These are phyloP conservation scores for Rhodamnia argentea DNA, from an alignment of 345 rosid species.

Conservation along the genomic window DNA sequence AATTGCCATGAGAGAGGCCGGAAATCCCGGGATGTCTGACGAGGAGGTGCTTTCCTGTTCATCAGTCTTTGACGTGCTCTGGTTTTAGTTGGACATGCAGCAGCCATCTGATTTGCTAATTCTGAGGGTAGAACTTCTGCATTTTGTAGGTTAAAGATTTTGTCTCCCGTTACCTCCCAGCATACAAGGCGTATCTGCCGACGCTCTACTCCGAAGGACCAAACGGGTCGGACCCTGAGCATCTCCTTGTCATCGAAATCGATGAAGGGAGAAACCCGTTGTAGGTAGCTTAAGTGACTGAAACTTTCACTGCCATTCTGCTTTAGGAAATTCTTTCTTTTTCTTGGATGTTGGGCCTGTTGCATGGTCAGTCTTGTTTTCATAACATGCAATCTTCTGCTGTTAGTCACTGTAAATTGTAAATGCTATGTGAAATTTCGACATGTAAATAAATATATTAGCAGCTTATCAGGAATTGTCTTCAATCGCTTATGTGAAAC, in stretches of 20 bases:
- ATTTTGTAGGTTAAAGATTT: conserved; percentile 70
- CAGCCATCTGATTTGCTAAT: not conserved
- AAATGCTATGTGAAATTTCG: not conserved
- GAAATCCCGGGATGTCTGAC: conserved; percentile 80
- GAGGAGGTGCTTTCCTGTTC: conserved; percentile 50
- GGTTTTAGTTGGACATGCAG: not conserved
- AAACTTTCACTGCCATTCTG: not conserved
- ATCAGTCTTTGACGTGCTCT: not conserved
- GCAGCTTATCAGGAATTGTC: not conserved
- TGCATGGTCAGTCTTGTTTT: not conserved
- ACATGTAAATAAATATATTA: not conserved
- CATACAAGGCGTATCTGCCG: conserved; percentile 84
- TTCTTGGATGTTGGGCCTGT: not conserved
- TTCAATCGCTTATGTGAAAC: not conserved
- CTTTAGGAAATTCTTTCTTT: not conserved
- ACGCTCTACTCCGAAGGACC: conserved; percentile 87
- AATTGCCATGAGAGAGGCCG: conserved; percentile 86
- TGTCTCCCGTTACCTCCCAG: conserved; percentile 86
- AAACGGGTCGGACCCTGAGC: conserved; percentile 59
- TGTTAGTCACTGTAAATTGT: not conserved
- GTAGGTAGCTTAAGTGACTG: conserved; percentile 1
- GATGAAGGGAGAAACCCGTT: conserved; percentile 85
- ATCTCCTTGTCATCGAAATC: conserved; percentile 54
- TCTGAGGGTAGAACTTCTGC: not conserved
- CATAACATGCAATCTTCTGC: not conserved